Base-by-base conservation (phyloP, 202 grass and related monocot genomes). In the Alloteropsis angusta region DNA sequence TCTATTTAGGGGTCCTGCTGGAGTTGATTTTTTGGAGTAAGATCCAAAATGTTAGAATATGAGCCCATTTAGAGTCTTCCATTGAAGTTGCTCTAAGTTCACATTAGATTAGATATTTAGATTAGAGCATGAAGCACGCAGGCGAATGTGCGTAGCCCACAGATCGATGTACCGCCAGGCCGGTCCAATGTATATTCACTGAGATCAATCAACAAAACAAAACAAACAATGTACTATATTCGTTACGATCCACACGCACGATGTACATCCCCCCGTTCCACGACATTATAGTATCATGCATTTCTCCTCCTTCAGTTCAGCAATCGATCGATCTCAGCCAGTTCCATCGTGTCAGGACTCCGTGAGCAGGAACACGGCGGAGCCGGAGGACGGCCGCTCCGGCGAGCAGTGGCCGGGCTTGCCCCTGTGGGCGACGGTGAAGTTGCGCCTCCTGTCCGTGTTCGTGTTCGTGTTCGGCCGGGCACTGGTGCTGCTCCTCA, bases 351-450 rank as follows among this genome's bases (percentile, higher is more conserved):
- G 13, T 83, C 75, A 85, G 0, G 57, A 59, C 5, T 44, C 77
- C 2, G 21, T 21, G 82, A 88, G 70, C 36, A 84, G 81, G 48
- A 88, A 48, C 18, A 21, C 47, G 32, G 76, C 49, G 9, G 76
- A 68, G 4, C 49, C 48, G 0, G 76, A 36, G 28, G 69, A 54
- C 8, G 61, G 7, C 15, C 69, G 63, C n/a, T 80, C 63, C 37
- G 76, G 34, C 5, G 81, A 64, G 34, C 8, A 7, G 8, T 25
- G 3, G 28, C 7, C 55, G 64, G 6, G 23, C 62, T 50, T 82
- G 80, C 71, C 17, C 70, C 55, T 28, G 67, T 10, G 14, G 5
- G 28, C 39, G 35, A 28, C 9, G 21, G 0, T 48, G 39, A 28
- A 62, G 37, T 0, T 69, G 61, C 55, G 54, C 54, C 45, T 65